phyloP scores from a whole-genome alignment of 169 alveolate genomes.

The Plasmodium blacklocki region DNA sequence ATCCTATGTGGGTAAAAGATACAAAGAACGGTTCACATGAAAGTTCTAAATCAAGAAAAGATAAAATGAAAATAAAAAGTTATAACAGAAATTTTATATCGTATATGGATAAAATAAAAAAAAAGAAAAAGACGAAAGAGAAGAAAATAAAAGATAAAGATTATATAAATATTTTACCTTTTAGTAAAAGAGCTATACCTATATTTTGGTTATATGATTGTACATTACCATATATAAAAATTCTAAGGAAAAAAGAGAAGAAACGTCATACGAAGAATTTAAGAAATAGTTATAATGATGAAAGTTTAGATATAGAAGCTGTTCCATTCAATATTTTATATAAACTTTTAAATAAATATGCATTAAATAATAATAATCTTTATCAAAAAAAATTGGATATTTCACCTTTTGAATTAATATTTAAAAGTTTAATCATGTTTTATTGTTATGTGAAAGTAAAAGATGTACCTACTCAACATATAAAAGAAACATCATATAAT shows the following conservation, averaged over 20 bases:
- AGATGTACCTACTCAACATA: constrained; percentile 81
- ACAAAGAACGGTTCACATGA: constrained; percentile 5
- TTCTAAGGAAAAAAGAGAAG: constrained; percentile 59
- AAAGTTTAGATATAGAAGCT: constrained; percentile 44
- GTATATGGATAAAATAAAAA: constrained; percentile 32
- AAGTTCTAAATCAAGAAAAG: constrained; percentile 12
- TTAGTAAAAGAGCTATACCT: constrained; percentile 73
- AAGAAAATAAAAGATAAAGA: constrained; percentile 23
- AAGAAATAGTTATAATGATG: constrained; percentile 33
- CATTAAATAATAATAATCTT: constrained; percentile 58
- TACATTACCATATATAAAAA: constrained; percentile 74
- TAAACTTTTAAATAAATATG: constrained; percentile 55
- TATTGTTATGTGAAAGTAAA: constrained; percentile 79
- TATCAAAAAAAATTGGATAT: constrained; percentile 77
- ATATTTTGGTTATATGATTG: constrained; percentile 72
- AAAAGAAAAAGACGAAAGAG: constrained; percentile 34
- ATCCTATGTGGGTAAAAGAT: constrained; percentile 25
- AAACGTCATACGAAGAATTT: constrained; percentile 21
- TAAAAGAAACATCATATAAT: constrained; percentile 79
- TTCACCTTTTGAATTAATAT: constrained; percentile 79
- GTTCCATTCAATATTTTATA: constrained; percentile 65
- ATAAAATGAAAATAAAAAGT: constrained; percentile 3
- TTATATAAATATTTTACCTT: constrained; percentile 56
- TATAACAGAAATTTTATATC: background rate
- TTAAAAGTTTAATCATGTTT: constrained; percentile 78